Percentiles rank a stretch among this genome's conserved stretches.
Evolutionary conservation across 148 eudicot species (phyloP).

Genomic region (Salicornia ramosissima): DNA sequence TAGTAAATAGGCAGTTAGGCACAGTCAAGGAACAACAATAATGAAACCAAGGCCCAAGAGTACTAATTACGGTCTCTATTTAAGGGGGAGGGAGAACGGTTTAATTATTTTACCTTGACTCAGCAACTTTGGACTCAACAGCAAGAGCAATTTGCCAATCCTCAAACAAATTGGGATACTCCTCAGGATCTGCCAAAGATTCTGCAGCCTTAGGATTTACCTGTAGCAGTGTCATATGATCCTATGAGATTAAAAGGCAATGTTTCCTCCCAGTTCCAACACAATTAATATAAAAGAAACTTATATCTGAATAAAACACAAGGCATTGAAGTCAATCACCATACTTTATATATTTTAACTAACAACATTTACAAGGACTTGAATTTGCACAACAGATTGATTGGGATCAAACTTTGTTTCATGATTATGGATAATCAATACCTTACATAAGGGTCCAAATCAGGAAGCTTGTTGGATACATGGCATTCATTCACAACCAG

Average conservation of each 20-base stretch:
- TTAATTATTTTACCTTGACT: constrained; percentile 49
- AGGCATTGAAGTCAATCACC: not conserved
- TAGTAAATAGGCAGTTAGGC: too few relatives aligned
- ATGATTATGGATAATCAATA: not conserved
- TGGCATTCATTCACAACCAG: not conserved
- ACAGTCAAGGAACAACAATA: too few relatives aligned
- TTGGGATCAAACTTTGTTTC: not conserved
- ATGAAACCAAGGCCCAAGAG: too few relatives aligned
- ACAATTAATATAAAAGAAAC: not conserved
- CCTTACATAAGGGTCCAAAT: not conserved
- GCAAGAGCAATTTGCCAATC: constrained; percentile 96
- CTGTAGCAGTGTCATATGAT: constrained; percentile 29
- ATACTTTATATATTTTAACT: not conserved
- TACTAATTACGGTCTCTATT: too few relatives aligned
- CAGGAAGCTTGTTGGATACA: not conserved
- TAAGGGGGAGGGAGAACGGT: not conserved
- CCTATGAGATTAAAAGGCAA: constrained; percentile 7
- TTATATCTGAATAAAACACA: not conserved
- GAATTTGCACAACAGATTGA: not conserved
- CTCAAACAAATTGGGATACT: constrained; percentile 87
- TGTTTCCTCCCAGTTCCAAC: not conserved
- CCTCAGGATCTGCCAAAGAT: constrained; percentile 92
- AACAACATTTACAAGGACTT: not conserved
- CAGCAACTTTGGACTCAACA: constrained; percentile 80
- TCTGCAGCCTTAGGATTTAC: constrained; percentile 95